Base-by-base conservation (phyloP, 176 grass and related monocot species). In the Carex pumila region DNA sequence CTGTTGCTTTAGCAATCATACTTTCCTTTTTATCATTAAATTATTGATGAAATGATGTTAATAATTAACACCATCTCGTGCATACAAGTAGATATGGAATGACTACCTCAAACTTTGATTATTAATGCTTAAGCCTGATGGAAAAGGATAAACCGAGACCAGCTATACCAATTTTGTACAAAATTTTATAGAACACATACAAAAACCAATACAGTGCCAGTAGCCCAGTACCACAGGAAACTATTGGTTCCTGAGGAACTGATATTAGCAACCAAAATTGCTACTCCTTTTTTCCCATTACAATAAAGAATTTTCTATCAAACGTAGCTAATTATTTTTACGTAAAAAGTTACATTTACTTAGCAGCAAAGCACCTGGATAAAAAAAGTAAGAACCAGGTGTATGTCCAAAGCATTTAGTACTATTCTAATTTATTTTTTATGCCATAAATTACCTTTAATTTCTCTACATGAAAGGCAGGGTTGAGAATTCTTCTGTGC, bases 381-480 rank as follows among this genome's bases (percentile, higher is more conserved):
- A 12, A 66, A 4, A 32, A 31, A 66, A 66, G 0, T 32, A 66
- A 32, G 4, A 22, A 66, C 2, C 64, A 32, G 3, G 65, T 37
- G 5, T 14, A 41, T 41, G 12, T 9, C 0, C 3, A 1, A 43
- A 70, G 43, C 12, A 66, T 66, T 3, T 34, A 29, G 6, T 67
- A 5, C 41, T 17, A 0, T 37, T 3, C 15, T n/a, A 18, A 37
- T 4, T 75, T 9, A 6, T 43, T 45, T 49, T 39, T 58, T 61
- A 82, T 31, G 12, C 3, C 47, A 74, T 60, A 21, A 62, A 41
- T 79, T 82, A 93, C 91, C 86, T 97, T 97, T 52, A 95, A 88
- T 71, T 92, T 97, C 76, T 92, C 88, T 3, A 90, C 52, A 81
- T 90, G 90, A 79, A 97, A 97, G 78, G 94, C 88, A 25, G 94